Evolutionary conservation across 83 land plant species (phyloP), one percentile per base, ranked within the genome.

Genomic region (Isoetes engelmannii): DNA sequence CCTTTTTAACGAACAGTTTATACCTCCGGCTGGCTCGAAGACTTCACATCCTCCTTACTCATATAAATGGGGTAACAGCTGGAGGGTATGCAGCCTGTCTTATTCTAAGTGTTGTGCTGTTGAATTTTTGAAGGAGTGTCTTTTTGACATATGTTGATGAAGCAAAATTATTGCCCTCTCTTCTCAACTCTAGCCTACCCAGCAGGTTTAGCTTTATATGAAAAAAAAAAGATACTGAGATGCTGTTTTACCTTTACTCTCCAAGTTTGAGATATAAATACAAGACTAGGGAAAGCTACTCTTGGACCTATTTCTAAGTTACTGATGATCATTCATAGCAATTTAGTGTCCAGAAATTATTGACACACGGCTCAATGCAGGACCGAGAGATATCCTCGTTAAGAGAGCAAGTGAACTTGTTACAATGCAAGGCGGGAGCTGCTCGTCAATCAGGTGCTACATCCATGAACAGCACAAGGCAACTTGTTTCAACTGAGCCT

Each of bases 361-460:
- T 51, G 55, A 51, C 13, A 12, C 15, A 12, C 17, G 17, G 1
- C 17, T 51, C 55, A 12, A 12, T 12, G 63, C 85, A 91, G 97
- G 88, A 89, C 43, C 84, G 83, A 58, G 84, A 80, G 68, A 82
- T 82, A 51, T 82, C 67, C 42, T 57, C 69, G 41, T 58, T 78
- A 61, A 89, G 79, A 20, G 80, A 79, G 75, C 84, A 87, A 65
- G 72, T 75, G 5, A 82, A 62, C 55, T 57, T 65, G 41, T 62
- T 63, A 21, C 85, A 82, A 67, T 74, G 83, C 13, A 76, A 78
- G 57, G 77, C 78, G 61, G 87, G 77, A 13, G 28, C 68, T 28
- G 81, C 82, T 47, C 72, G 67, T 51, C 28, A 60, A 8, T 60
- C 46, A 65, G 42, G 68, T 69, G 69, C 72, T 15, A 28, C 37